Evolutionary conservation across 495 filamentous ascomycete genomes (phyloP).

Genomic region (Penicillium goetzii): DNA sequence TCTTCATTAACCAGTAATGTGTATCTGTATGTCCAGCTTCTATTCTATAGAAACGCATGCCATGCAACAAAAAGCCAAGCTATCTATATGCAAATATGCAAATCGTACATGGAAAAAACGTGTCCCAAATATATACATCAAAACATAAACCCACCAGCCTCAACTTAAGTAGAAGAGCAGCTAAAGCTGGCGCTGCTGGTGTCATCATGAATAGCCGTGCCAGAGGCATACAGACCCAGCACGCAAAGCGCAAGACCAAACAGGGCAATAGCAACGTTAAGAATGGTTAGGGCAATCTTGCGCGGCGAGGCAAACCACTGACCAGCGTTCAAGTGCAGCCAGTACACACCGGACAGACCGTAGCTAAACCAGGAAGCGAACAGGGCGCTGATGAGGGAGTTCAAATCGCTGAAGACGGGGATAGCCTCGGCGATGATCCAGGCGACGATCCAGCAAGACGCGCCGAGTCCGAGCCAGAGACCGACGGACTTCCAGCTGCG

Average conservation of each 20-base stretch:
- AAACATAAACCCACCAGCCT: slow-evolving; percentile 3
- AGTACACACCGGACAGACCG: slow-evolving; percentile 48
- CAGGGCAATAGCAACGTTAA: slow-evolving; percentile 34
- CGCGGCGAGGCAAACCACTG: slow-evolving; percentile 36
- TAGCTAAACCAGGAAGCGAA: slow-evolving; percentile 51
- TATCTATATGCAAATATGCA: slow-evolving; percentile 23
- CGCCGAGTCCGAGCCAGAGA: slow-evolving; percentile 60
- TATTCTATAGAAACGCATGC: slow-evolving; percentile 17
- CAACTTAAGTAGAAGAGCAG: slow-evolving; percentile 33
- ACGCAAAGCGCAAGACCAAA: slow-evolving; percentile 38
- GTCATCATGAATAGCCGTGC: slow-evolving; percentile 47
- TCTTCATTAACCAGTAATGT: slow-evolving; percentile 32
- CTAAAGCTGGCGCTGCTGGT: slow-evolving; percentile 36
- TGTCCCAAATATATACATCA: slow-evolving; percentile 7
- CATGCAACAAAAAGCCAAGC: slow-evolving; percentile 10
- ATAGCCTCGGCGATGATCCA: slow-evolving; percentile 73
- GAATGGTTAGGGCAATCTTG: slow-evolving; percentile 37
- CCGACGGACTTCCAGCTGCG: slow-evolving; percentile 48
- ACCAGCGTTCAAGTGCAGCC: slow-evolving; percentile 46
- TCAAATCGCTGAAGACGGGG: slow-evolving; percentile 67
- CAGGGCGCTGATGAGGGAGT: slow-evolving; percentile 51
- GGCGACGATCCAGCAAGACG: slow-evolving; percentile 60
- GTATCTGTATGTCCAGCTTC: slow-evolving; percentile 5
- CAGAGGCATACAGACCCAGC: slow-evolving; percentile 45
- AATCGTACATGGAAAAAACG: slow-evolving; percentile 8